Evolutionary conservation across 768 basidiomycete species (phyloP), one percentile per base, ranked within the genome.

Genomic region (Boletus speciosus): DNA sequence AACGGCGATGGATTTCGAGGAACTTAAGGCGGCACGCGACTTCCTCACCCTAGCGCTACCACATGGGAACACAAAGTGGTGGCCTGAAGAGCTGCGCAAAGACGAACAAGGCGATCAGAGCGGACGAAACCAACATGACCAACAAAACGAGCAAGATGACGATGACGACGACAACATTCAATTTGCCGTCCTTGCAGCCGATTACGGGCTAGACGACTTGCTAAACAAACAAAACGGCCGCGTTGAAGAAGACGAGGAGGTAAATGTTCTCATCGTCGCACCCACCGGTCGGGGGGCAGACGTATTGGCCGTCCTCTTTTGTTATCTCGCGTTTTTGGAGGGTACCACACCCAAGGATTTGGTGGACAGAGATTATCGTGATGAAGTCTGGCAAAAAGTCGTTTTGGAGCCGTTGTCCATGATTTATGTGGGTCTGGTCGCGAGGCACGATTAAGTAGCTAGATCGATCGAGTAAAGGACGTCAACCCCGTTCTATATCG

Each of bases 1-100:
- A 35, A 66, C 63, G 2, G 46, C 57, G 6, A 62, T 78, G 5
- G 70, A 58, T 21, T 59, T 64, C 53, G 38, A 59, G 0, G 76
- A 79, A 55, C 68, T 80, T 6, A 58, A 71, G 27, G 66, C 67
- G 1, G 76, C 73, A 7, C 70, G 78, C 29, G 78, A 79, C 56
- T 79, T 78, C 59, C 62, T 80, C 35, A 69, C 68, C 6, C 60
- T 77, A 9, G 70, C 72, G 14, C 56, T 79, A 41, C 78, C 78
- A 2, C 67, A 73, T 46, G 47, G 50, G 14, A 57, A 31, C 21
- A 7, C 14, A 5, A 32, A 29, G 41, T 44, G 55, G 51, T 56
- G 49, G 43, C 42, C 46, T 15, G 29, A 50, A 14, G 37, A 27
- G 21, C 31, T 31, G 5, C 49, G 34, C 31, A 14, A 35, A 4